phyloP scores from a whole-genome alignment of 192 early-diverging fungal genomes.

The Podila horticola region DNA sequence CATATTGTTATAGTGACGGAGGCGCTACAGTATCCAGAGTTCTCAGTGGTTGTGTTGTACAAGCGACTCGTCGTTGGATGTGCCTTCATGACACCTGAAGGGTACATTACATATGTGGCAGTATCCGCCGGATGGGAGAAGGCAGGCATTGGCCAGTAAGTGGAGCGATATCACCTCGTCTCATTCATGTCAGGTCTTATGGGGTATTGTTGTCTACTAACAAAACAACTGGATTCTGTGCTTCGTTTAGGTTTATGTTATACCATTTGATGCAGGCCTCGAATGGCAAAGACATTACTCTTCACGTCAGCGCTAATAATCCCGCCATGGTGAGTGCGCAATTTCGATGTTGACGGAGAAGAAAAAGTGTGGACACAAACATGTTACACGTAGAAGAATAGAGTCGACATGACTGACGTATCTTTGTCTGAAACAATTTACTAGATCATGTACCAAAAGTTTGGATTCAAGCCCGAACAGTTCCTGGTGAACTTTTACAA shows the following conservation, averaged over 20 bases:
- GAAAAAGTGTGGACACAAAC: too few species aligned
- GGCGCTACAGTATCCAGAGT: conserved; percentile 83
- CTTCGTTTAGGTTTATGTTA: conserved; percentile 74
- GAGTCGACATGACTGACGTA: neutral
- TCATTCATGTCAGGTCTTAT: neutral
- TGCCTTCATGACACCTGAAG: conserved; percentile 92
- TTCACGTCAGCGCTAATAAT: conserved; percentile 95
- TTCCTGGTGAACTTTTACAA: conserved; percentile 93
- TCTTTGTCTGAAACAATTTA: neutral
- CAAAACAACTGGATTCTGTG: conserved; percentile 4
- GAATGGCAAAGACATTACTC: conserved; percentile 82
- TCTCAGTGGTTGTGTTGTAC: conserved; percentile 86
- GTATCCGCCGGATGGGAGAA: conserved; percentile 88
- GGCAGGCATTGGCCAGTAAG: conserved; percentile 82
- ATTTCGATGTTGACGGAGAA: too few species aligned
- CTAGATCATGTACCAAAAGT: conserved; percentile 87
- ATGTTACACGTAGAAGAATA: neutral
- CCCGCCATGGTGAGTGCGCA: conserved; percentile 77
- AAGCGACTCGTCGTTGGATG: conserved; percentile 84
- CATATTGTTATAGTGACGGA: conserved; percentile 72
- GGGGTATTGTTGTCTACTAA: neutral
- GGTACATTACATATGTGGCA: conserved; percentile 89
- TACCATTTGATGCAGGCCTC: conserved; percentile 82
- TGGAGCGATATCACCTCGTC: neutral
- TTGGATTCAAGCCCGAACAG: conserved; percentile 95